phyloP scores from a whole-genome alignment of 257 asterid genomes.

The Gynochthodes officinalis region DNA sequence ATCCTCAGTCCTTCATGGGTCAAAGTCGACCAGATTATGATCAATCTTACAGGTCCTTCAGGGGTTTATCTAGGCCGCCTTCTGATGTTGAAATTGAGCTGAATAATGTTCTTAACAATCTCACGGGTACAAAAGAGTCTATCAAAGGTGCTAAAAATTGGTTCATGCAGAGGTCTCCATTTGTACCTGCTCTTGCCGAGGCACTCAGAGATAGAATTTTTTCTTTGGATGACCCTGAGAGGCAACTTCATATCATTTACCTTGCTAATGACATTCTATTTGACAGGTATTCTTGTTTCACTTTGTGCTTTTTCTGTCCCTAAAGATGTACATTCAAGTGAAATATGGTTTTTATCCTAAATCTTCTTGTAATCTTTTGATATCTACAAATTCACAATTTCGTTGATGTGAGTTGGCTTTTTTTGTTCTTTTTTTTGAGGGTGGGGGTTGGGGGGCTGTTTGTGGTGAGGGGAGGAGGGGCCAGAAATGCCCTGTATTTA shows the following conservation, averaged over 20 bases:
- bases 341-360: slow-evolving; percentile 4
- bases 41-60: slow-evolving; percentile 57
- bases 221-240: slow-evolving; percentile 82
- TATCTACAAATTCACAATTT: neutral
- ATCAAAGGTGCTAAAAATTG: slow-evolving; percentile 95
- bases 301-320: slow-evolving; percentile 3
- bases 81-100: slow-evolving; percentile 91
- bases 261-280: slow-evolving; percentile 95
- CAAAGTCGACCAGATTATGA: slow-evolving; percentile 71
- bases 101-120: slow-evolving; percentile 72
- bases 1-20: slow-evolving; percentile 53
- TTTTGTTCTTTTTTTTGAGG: too few relatives aligned
- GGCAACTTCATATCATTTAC: slow-evolving; percentile 85
- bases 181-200: slow-evolving; percentile 75
- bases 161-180: slow-evolving; percentile 96
- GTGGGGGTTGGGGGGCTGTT: too few relatives aligned
- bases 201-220: slow-evolving; percentile 81
- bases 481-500: neutral
- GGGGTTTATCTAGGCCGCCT: slow-evolving; percentile 78
- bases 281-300: slow-evolving; percentile 58
- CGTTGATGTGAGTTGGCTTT: too few relatives aligned
- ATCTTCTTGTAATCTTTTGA: neutral
- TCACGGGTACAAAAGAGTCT: slow-evolving; percentile 94
- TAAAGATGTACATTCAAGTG: neutral
- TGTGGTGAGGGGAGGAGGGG: too few relatives aligned